These are phyloP conservation scores for Penium margaritaceum DNA, from an alignment of 139 green algal genomes.

Conservation along the genomic window DNA sequence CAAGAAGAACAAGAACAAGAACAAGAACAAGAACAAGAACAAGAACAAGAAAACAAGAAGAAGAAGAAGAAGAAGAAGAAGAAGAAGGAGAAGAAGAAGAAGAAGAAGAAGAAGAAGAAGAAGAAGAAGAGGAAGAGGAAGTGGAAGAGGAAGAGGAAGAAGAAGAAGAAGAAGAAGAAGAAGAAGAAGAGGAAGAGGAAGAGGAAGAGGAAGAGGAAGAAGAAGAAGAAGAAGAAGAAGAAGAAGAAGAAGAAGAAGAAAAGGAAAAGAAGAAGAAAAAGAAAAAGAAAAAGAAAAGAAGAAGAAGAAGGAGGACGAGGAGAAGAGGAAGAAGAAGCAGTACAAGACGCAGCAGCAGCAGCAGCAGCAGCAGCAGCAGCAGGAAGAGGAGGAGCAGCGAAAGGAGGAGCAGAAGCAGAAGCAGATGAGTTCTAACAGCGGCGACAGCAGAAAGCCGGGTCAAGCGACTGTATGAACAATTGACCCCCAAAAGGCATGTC, in stretches of 20 bases:
- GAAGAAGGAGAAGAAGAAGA: background rate
- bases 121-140: background rate
- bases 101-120: background rate
- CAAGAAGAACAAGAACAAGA: background rate
- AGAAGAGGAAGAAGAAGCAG: background rate
- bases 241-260: background rate
- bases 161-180: background rate
- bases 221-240: background rate
- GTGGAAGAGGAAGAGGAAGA: background rate
- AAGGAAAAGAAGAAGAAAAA: background rate
- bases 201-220: background rate
- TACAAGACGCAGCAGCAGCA: no score
- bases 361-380: no score
- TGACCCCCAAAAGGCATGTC: no score
- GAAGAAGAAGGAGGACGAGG: background rate
- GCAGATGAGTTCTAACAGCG: no score
- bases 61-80: background rate
- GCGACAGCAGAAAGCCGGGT: no score
- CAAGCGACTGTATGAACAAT: no score
- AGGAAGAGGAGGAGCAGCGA: no score
- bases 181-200: background rate
- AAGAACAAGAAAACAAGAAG: background rate
- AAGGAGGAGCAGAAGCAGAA: no score
- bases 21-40: background rate
- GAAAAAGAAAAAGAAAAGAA: background rate